phyloP scores from a whole-genome alignment of 192 early-diverging fungal genomes.

The Linnemannia exigua region DNA sequence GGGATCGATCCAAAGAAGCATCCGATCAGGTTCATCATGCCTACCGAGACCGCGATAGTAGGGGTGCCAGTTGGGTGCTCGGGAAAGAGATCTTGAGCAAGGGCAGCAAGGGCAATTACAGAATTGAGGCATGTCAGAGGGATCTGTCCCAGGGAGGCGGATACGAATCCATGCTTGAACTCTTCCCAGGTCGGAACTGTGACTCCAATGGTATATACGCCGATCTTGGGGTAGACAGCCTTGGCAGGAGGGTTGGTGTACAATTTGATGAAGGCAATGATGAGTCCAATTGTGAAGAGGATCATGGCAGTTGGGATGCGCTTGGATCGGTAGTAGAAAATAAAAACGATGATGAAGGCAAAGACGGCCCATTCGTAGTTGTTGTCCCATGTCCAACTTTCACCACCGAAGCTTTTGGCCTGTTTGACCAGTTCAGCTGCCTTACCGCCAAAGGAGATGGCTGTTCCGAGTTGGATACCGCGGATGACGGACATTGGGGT shows the following conservation, averaged over 20 bases:
- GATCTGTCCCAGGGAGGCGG: conserved; percentile 88
- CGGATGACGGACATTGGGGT: conserved; percentile 79
- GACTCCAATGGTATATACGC: conserved; percentile 67
- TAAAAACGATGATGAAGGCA: conserved; percentile 74
- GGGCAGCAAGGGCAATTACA: conserved; percentile 80
- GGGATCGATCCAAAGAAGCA: conserved; percentile 86
- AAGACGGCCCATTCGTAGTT: conserved; percentile 79
- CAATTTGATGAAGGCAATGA: conserved; percentile 72
- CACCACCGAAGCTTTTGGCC: conserved; percentile 65
- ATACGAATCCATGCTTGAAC: conserved; percentile 81
- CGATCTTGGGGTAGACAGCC: conserved; percentile 59
- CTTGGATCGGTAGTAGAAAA: conserved; percentile 68
- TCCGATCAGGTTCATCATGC: conserved; percentile 84
- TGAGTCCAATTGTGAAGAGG: conserved; percentile 76
- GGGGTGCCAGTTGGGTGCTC: conserved; percentile 65
- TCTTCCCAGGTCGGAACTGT: conserved; percentile 74
- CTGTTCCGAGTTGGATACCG: conserved; percentile 83
- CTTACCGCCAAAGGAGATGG: conserved; percentile 75
- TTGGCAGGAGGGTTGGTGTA: conserved; percentile 45
- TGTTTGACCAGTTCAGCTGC: conserved; percentile 70
- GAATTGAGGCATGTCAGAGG: conserved; percentile 91
- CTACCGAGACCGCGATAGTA: conserved; percentile 75
- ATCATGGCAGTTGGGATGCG: conserved; percentile 77
- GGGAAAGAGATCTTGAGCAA: conserved; percentile 89
- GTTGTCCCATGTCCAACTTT: conserved; percentile 71